Evolutionary conservation across 1,284 basidiomycete species (phyloP), one percentile per base, ranked within the genome.

Genomic region (Irpex sp.): DNA sequence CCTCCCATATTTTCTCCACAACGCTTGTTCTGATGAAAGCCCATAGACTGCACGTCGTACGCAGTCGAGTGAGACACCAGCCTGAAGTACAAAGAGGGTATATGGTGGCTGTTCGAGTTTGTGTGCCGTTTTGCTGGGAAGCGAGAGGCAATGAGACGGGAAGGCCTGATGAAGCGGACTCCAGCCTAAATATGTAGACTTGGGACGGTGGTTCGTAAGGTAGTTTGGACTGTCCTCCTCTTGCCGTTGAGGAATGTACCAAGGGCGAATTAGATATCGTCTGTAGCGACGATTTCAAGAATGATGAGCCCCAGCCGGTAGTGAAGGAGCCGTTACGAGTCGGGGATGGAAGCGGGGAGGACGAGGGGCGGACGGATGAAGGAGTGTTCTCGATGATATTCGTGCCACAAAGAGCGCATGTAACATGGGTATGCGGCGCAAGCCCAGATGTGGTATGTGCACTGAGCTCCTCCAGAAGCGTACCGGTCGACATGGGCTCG

Each of bases 41-140:
- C 93, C 95, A 97, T 23, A 97, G 78, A 9, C 90, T 90, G 73
- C 94, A 96, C 18, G 94, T 93, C n/a, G 89, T 83, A 10, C 94
- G 84, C 18, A 97, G 77, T 6, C 93, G 82, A 2, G 80, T 72
- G 9, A 94, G 78, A 69, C 92, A 94, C 85, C 92, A 94, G 12
- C 88, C 85, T 54, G 82, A 83, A 21, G 81, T 77, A 69, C 92
- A 93, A 8, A 96, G 77, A 1, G 91, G 88, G 73, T 94, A 91
- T 8, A 72, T 72, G 4, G 71, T 69, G 2, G 71, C 58, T 33
- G 66, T 64, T 14, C 65, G 67, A 16, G 61, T 61, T 12, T 68
- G 68, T 2, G 65, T 62, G 5, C 62, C 63, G 2, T 67, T 64
- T 21, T 69, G 72, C 49, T 67, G 69, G 0, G 67, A 65, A 19